Evolutionary conservation across 2,329 filamentous ascomycete species (phyloP).

Genomic region (Aspergillus hortae): DNA sequence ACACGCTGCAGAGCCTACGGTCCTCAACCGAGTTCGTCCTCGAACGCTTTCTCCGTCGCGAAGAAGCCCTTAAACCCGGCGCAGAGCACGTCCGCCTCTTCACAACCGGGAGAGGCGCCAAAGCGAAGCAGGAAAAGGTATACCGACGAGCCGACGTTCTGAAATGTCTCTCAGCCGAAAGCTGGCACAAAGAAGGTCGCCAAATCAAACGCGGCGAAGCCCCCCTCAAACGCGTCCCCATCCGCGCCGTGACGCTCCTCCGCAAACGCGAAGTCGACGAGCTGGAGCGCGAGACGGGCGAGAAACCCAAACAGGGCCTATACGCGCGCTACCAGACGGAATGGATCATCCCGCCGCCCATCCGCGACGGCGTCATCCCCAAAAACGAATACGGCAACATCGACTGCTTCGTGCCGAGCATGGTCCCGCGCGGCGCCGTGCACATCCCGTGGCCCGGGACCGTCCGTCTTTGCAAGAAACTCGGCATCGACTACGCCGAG

Average conservation of each 20-base stretch:
- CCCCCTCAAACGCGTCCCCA: conserved; percentile 82
- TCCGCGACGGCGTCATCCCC: conserved; percentile 79
- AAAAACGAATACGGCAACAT: conserved; percentile 97
- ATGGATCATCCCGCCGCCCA: conserved; percentile 89
- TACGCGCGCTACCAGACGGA: conserved; percentile 84
- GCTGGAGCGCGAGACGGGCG: conserved; percentile 71
- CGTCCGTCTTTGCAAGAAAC: conserved; percentile 73
- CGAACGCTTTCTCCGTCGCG: conserved; percentile 79
- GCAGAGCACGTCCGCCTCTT: conserved; percentile 73
- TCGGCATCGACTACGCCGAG: conserved; percentile 86
- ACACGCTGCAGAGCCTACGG: conserved; percentile 86
- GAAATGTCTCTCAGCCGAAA: conserved; percentile 84
- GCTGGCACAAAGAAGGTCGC: conserved; percentile 95
- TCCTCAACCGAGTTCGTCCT: conserved; percentile 80
- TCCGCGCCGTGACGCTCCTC: conserved; percentile 84
- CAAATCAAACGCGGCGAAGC: conserved; percentile 66
- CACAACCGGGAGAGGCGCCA: conserved; percentile 68
- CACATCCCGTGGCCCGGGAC: conserved; percentile 79
- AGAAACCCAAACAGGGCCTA: conserved; percentile 81
- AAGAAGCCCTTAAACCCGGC: conserved; percentile 75
- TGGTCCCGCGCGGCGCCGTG: conserved; percentile 81
- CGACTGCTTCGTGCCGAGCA: conserved; percentile 88
- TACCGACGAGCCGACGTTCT: conserved; percentile 77
- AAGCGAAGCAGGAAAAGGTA: conserved; percentile 72
- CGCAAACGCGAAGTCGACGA: conserved; percentile 87